These are phyloP conservation scores for Tarenaya hassleriana DNA, from an alignment of 345 rosid species.

Conservation along the genomic window DNA sequence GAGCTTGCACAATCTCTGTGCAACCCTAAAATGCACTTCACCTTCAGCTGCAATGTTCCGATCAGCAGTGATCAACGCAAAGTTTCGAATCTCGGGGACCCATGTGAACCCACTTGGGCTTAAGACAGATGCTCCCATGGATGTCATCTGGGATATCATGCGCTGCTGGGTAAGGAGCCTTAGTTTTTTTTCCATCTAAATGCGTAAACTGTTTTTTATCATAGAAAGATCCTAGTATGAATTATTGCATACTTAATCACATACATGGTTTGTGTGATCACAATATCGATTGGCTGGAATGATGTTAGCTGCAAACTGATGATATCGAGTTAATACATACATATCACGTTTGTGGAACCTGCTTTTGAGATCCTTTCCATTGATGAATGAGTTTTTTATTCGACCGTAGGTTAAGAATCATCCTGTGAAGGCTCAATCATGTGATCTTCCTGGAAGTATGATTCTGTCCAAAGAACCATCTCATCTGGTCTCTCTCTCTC, in stretches of 20 bases:
- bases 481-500: slow-evolving; percentile 48
- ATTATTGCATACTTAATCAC: no score
- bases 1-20: slow-evolving; percentile 93
- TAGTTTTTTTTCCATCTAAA: not conserved
- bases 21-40: slow-evolving; percentile 89
- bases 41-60: slow-evolving; percentile 93
- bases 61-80: slow-evolving; percentile 93
- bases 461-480: slow-evolving; percentile 85
- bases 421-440: slow-evolving; percentile 80
- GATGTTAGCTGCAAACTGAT: no score
- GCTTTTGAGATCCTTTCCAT: not conserved
- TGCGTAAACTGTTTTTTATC: not conserved
- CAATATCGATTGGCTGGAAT: no score
- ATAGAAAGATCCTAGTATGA: no score
- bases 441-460: slow-evolving; percentile 83
- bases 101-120: slow-evolving; percentile 89
- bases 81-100: slow-evolving; percentile 85
- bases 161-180: slow-evolving; percentile 84
- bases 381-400: not conserved
- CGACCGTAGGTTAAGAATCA: slow-evolving; percentile 71
- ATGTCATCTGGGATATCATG: slow-evolving; percentile 97
- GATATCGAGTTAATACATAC: no score
- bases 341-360: no score
- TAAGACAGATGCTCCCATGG: slow-evolving; percentile 99
- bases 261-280: no score